Conservation (phyloP, 495 filamentous ascomycete genomes). For the Cercophora scortea region DNA sequence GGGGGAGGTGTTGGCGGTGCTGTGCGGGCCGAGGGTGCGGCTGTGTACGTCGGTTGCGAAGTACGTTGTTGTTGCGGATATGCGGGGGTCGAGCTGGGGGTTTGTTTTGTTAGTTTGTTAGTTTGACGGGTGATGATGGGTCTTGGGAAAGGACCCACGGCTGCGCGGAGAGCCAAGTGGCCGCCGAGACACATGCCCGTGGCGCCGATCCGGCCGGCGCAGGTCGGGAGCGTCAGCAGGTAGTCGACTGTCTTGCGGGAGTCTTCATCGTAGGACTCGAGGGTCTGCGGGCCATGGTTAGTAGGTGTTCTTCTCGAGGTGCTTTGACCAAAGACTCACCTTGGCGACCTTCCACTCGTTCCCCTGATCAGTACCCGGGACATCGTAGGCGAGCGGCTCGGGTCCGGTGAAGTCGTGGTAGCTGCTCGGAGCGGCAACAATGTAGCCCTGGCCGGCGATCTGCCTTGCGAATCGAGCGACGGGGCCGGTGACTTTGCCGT, state of each 20-base stretch:
- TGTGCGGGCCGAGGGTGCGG: constrained; percentile 55
- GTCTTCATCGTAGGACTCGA: constrained; percentile 87
- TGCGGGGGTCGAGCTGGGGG: constrained; percentile 55
- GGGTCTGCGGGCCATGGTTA: constrained; percentile 42
- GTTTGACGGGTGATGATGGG: too few species aligned
- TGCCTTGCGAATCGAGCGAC: constrained; percentile 87
- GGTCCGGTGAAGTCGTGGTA: constrained; percentile 92
- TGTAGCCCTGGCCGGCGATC: constrained; percentile 89
- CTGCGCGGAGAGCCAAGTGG: constrained; percentile 79
- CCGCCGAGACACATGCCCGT: constrained; percentile 97
- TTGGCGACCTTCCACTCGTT: constrained; percentile 83
- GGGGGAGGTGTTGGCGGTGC: constrained; percentile 21
- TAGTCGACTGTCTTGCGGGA: constrained; percentile 63
- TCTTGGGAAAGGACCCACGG: too few species aligned
- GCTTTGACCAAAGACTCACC: constrained; percentile 21
- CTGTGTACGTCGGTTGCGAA: constrained; percentile 90
- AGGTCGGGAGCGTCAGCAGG: constrained; percentile 67
- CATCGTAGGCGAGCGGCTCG: constrained; percentile 79
- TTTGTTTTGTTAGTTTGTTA: too few species aligned
- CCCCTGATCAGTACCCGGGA: constrained; percentile 76
- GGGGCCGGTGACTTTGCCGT: constrained; percentile 73
- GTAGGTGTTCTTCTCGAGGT: background rate
- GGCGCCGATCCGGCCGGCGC: constrained; percentile 75
- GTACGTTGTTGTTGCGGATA: constrained; percentile 74
- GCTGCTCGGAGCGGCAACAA: constrained; percentile 80